Evolutionary conservation across 805 yeast genomes (phyloP), one percentile per base, ranked within the genome.

Genomic region (Kazachstania viticola): DNA sequence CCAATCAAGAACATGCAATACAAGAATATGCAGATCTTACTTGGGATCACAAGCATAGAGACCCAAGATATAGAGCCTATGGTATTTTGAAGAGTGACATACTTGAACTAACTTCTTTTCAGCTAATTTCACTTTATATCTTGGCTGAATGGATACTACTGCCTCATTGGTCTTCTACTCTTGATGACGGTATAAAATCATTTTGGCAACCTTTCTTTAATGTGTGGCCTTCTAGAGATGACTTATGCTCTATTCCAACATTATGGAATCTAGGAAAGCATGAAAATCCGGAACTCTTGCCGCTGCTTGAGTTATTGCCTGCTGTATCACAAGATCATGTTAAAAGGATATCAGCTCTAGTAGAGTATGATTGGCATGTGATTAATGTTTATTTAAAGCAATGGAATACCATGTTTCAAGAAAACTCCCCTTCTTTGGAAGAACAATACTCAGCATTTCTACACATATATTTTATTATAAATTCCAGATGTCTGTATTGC

Each of bases 401-500:
- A 16, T 50, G 56, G 54, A 16, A 36, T 13, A 19, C 30, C 8
- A 15, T 33, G 6, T 40, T 42, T 25, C 21, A 22, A 1, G 29
- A 22, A 12, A 13, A 25, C 11, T 11, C 14, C 13, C 14, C 9
- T 11, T 18, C 15, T 16, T 4, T 32, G 2, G 33, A 33, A 3
- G 24, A 26, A 8, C 25, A 24, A 18, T 37, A 23, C 25, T 14
- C 21, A 4, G 43, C 47, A 3, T 77, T 68, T 42, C 45, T 76
- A 9, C 74, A 83, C 71, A 72, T 80, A 0, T 88, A 95, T 94
- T 65, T 81, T 45, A 76, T 88, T 46, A 81, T 87, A 35, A 88
- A 91, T 51, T 79, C 96, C 2, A 75, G 98, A 58, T 88, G 97
- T 52, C 61, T 88, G 5, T 87, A 84, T 51, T 75, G 78, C 76